Conservation (phyloP, 805 yeast species). For the Metschnikowia aberdeeniae region DNA sequence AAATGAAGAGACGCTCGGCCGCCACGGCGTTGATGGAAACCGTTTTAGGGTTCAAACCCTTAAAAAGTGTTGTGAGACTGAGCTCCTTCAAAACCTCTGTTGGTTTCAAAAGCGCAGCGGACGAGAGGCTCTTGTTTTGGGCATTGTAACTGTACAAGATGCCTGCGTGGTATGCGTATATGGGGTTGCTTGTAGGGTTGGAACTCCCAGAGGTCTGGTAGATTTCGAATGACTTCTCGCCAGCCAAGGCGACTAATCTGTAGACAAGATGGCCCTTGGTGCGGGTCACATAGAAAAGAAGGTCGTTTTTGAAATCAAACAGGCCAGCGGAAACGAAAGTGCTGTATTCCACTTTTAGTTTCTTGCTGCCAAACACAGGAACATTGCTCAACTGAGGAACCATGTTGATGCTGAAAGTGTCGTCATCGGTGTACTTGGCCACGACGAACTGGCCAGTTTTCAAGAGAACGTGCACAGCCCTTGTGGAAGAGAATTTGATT, state of each 20-base stretch:
- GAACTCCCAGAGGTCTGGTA: constrained; percentile 14
- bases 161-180: constrained; percentile 25
- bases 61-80: constrained; percentile 19
- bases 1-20: constrained; percentile 44
- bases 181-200: constrained; percentile 3
- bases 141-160: constrained; percentile 23
- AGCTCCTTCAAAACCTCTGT: constrained; percentile 17
- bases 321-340: constrained; percentile 24
- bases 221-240: constrained; percentile 22
- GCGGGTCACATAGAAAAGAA: constrained; percentile 18
- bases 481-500: constrained; percentile 9
- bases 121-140: constrained; percentile 14
- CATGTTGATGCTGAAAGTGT: constrained; percentile 5
- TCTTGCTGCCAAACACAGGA: constrained; percentile 8
- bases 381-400: constrained; percentile 8
- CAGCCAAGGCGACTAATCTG: constrained; percentile 24
- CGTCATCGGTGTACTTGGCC: constrained; percentile 6
- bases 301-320: constrained; percentile 22
- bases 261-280: constrained; percentile 10
- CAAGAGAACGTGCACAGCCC: constrained; percentile 26
- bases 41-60: constrained; percentile 4
- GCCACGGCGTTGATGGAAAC: constrained; percentile 39
- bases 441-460: constrained; percentile 27
- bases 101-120: constrained; percentile 24
- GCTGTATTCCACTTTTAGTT: constrained; percentile 24